Evolutionary conservation across 2,329 filamentous ascomycete genomes (phyloP), one percentile per base, ranked within the genome.

Genomic region (Fusarium protoensiforme): DNA sequence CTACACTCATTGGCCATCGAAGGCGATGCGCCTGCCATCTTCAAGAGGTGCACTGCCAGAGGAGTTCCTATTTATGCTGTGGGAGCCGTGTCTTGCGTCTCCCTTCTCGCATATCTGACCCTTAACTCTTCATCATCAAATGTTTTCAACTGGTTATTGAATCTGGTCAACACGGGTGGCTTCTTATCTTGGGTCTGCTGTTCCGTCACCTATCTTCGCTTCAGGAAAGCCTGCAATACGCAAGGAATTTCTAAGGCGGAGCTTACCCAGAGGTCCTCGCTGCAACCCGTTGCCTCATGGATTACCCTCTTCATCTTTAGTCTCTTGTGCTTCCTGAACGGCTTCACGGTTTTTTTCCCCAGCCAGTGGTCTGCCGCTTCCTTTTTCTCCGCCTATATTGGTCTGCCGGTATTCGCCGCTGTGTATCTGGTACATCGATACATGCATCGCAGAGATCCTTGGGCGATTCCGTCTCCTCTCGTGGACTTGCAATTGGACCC

Each of bases 1-100:
- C 80, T 87, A 0, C 86, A 87, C 76, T 84, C 82, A 1, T 78
- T 87, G 24, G 85, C 84, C 6, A 78, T 86, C 27, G 71, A 66
- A n/a, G 75, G 75, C 18, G 72, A 83, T 84, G 51, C 86, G 81
- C 29, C 85, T 80, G 36, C 84, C 84, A 63, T 87, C 36, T 78
- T 79, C 61, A 67, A 68, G 9, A 65, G 72, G 11, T 77, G 73
- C 65, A 79, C 72, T 22, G 63, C 65, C 24, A 68, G 66, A 2
- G 78, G 78, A 38, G 64, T 78, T 10, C 78, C 77, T 2, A 74
- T 72, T 36, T 72, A 71, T n/a, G 74, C 77, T 20, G 74, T 75
- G 4, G 70, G 64, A 2, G 65, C 64, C 5, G 71, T 54, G 20
- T 46, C 66, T 4, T 66, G 59, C 4, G 62, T 71, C 35, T 64